Evolutionary conservation across 2,329 filamentous ascomycete genomes (phyloP).

Genomic region (Erysiphe neolycopersici): DNA sequence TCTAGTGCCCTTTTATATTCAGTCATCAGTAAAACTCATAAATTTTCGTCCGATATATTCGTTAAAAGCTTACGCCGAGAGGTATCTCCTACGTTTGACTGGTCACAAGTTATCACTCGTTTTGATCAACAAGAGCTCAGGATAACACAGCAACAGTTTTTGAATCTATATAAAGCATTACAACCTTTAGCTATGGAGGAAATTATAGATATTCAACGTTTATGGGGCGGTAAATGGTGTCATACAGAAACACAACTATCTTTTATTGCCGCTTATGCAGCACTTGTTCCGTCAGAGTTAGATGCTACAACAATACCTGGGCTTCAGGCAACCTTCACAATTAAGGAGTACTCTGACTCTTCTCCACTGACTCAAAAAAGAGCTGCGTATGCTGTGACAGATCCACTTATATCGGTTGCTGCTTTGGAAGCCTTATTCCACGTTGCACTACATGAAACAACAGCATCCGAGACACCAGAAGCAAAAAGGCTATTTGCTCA

Average conservation of each 20-base stretch:
- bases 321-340: conserved; percentile 49
- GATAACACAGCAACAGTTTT: conserved; percentile 55
- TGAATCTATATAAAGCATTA: conserved; percentile 55
- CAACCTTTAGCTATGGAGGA: conserved; percentile 40
- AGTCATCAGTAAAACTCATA: conserved; percentile 28
- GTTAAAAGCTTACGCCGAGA: conserved; percentile 36
- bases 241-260: conserved; percentile 71
- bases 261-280: conserved; percentile 74
- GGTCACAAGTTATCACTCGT: conserved; percentile 45
- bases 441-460: conserved; percentile 31
- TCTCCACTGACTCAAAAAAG: conserved; percentile 30
- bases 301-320: conserved; percentile 68
- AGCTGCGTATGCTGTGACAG: conserved; percentile 44
- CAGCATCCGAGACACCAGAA: conserved; percentile 33
- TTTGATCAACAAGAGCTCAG: conserved; percentile 61
- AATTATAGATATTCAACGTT: conserved; percentile 53
- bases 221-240: conserved; percentile 81
- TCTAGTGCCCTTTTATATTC: conserved; percentile 49
- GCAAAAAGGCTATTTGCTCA: conserved; percentile 39
- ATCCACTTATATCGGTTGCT: conserved; percentile 69
- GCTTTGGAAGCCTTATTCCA: conserved; percentile 47
- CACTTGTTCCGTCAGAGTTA: conserved; percentile 45
- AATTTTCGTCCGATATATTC: conserved; percentile 25
- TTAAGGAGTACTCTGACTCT: conserved; percentile 32
- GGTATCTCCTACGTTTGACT: conserved; percentile 34